Evolutionary conservation across 495 filamentous ascomycete species (phyloP).

Genomic region (Penicillium simplicissimum): DNA sequence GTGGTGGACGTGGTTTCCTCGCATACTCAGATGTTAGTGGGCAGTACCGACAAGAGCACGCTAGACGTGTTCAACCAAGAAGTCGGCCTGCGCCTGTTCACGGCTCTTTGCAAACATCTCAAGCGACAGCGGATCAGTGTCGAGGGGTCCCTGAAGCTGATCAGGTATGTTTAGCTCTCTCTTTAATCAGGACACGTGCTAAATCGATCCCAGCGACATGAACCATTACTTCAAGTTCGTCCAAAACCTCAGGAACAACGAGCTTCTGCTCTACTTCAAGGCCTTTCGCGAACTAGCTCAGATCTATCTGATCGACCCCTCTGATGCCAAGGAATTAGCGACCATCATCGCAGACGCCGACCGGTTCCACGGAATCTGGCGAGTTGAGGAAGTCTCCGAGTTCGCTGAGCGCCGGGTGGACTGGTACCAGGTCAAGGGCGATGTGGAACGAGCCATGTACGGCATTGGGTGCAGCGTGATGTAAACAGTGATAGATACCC

Average conservation of each 20-base stretch:
- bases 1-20: constrained; percentile 82
- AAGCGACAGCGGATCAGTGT: constrained; percentile 92
- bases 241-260: constrained; percentile 73
- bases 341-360: constrained; percentile 90
- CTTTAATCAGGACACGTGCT: not conserved
- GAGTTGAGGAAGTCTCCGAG: constrained; percentile 95
- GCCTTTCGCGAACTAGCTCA: constrained; percentile 90
- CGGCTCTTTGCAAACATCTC: constrained; percentile 90
- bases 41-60: constrained; percentile 94
- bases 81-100: constrained; percentile 89
- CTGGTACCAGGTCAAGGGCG: constrained; percentile 83
- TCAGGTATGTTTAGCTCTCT: constrained; percentile 55
- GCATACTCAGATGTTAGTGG: constrained; percentile 88
- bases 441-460: constrained; percentile 97
- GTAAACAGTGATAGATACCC: constrained; percentile 51
- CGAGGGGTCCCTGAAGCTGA: constrained; percentile 87
- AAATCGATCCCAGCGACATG: constrained; percentile 68
- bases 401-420: constrained; percentile 93
- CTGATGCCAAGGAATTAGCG: constrained; percentile 92
- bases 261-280: constrained; percentile 84
- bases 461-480: constrained; percentile 87
- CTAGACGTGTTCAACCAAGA: constrained; percentile 99
- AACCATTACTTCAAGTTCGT: constrained; percentile 90
- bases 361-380: constrained; percentile 87
- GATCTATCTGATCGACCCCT: constrained; percentile 88